Conservation (phyloP, 2,329 filamentous ascomycete genomes). For the Sarocladium brachiariae region DNA sequence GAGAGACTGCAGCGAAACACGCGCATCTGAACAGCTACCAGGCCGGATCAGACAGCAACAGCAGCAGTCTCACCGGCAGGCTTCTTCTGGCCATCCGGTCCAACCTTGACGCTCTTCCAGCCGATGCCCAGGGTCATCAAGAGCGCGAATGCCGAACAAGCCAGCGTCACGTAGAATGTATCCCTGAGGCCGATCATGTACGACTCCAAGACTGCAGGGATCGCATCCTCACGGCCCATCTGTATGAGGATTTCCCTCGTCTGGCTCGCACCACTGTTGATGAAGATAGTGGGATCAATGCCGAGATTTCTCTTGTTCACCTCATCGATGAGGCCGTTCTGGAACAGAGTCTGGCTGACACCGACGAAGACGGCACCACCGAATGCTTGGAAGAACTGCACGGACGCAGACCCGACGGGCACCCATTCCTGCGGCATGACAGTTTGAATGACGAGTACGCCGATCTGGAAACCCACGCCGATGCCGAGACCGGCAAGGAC, state of each 20-base stretch:
- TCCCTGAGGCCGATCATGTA: constrained; percentile 44
- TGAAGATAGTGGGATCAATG: constrained; percentile 41
- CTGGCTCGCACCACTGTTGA: constrained; percentile 46
- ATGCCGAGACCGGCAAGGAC: constrained; percentile 48
- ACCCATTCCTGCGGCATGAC: constrained; percentile 40
- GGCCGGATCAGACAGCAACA: neutral
- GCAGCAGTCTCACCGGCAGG: constrained; percentile 19
- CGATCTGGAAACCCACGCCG: constrained; percentile 41
- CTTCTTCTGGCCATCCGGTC: constrained; percentile 20
- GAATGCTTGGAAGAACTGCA: constrained; percentile 38
- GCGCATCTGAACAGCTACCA: no score
- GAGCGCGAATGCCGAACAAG: constrained; percentile 39
- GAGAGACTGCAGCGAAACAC: neutral
- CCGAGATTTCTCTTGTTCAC: constrained; percentile 37
- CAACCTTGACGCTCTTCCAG: constrained; percentile 49
- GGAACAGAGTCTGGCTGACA: constrained; percentile 44
- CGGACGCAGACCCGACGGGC: constrained; percentile 38
- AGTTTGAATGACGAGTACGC: constrained; percentile 45
- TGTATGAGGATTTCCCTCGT: constrained; percentile 36
- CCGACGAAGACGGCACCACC: constrained; percentile 43
- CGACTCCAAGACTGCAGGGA: constrained; percentile 36
- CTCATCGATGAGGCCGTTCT: constrained; percentile 37
- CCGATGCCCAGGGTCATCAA: constrained; percentile 35
- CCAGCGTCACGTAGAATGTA: constrained; percentile 46
- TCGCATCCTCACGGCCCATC: constrained; percentile 33